Evolutionary conservation across 2,329 filamentous ascomycete genomes (phyloP).

Genomic region (Trichoderma polysporum): DNA sequence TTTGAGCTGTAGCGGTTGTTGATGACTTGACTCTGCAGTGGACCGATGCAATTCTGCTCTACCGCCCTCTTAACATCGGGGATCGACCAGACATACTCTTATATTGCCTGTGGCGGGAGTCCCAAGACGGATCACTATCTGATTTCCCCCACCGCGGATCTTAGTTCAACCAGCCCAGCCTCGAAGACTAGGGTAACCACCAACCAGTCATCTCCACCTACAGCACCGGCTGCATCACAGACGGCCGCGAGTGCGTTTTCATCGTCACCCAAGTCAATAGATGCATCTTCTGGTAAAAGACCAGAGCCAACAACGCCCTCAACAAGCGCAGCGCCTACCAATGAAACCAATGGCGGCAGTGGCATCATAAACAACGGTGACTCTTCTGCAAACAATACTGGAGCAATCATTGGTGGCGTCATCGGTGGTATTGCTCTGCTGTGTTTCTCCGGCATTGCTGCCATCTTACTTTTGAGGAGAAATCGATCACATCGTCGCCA

Average conservation of each 20-base stretch:
- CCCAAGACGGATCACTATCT: conserved; percentile 29
- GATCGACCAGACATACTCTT: conserved; percentile 36
- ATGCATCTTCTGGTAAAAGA: conserved; percentile 1
- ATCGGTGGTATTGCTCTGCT: conserved; percentile 37
- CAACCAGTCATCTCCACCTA: not conserved
- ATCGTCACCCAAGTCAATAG: conserved; percentile 18
- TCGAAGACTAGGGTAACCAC: not conserved
- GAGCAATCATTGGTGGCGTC: conserved; percentile 37
- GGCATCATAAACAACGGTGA: not conserved
- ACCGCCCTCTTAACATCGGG: conserved; percentile 35
- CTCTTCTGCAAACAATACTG: conserved; percentile 28
- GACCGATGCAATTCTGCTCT: conserved; percentile 32
- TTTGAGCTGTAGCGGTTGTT: not conserved
- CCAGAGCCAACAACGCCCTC: not conserved
- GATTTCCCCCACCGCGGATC: conserved; percentile 21
- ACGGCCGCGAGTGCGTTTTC: not conserved
- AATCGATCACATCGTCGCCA: not conserved
- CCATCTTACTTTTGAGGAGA: conserved; percentile 23
- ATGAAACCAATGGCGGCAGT: not conserved
- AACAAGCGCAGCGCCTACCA: not conserved
- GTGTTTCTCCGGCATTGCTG: conserved; percentile 30
- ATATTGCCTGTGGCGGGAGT: conserved; percentile 36
- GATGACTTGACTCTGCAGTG: conserved; percentile 4
- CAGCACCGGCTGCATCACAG: not conserved
- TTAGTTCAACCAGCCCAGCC: not conserved